These are phyloP conservation scores for Linanthus parryae DNA, from an alignment of 148 eudicot genomes.

Conservation along the genomic window DNA sequence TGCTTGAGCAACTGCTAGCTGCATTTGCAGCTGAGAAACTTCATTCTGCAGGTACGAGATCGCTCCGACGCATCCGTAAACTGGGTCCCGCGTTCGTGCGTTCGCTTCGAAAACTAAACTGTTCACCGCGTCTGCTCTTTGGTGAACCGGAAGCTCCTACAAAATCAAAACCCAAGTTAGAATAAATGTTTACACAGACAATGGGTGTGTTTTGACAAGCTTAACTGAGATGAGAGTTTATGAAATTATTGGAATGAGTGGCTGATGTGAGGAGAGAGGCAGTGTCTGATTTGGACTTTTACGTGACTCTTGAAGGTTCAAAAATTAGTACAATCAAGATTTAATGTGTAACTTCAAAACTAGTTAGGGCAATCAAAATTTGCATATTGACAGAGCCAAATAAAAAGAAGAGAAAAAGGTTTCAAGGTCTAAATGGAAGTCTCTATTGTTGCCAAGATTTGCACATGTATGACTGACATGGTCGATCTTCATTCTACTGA, in stretches of 20 bases:
- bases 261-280: too few species aligned
- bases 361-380: too few species aligned
- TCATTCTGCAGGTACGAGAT: slow-evolving; percentile 78
- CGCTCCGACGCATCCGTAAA: slow-evolving; percentile 85
- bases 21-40: slow-evolving; percentile 88
- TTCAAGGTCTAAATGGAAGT: too few species aligned
- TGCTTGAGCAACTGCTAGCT: slow-evolving; percentile 85
- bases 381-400: too few species aligned
- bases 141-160: slow-evolving; percentile 72
- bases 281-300: too few species aligned
- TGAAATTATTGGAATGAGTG: background rate
- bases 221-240: background rate
- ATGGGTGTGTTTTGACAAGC: background rate
- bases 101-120: slow-evolving; percentile 86
- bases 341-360: too few species aligned
- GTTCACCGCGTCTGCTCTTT: slow-evolving; percentile 83
- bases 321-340: too few species aligned
- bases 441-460: too few species aligned
- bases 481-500: too few species aligned
- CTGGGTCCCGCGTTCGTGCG: slow-evolving; percentile 78
- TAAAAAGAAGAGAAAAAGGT: too few species aligned
- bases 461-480: too few species aligned
- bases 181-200: background rate
- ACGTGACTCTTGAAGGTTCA: too few species aligned
- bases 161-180: background rate